These are phyloP conservation scores for Ganoderma leucocontextum DNA, from an alignment of 1,284 basidiomycete genomes.

Conservation along the genomic window DNA sequence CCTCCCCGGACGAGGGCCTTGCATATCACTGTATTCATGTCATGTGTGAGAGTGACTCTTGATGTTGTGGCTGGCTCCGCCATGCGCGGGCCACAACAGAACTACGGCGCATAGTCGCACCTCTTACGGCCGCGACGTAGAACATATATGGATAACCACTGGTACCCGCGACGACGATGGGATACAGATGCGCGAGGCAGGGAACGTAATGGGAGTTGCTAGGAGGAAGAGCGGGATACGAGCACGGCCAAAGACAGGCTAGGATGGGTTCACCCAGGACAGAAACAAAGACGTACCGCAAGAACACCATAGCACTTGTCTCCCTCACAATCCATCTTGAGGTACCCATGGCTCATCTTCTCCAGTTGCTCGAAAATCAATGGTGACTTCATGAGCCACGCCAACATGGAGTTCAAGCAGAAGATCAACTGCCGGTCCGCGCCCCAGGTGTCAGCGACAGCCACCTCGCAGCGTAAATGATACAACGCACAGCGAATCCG, in stretches of 20 bases:
- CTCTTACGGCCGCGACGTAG: no score
- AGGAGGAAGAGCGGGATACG: not conserved
- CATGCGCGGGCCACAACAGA: no score
- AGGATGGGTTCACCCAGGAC: not conserved
- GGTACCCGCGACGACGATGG: no score
- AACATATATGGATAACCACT: no score
- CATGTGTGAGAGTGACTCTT: no score
- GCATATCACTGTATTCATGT: no score
- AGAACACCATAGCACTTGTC: constrained; percentile 97
- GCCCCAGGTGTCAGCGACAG: constrained; percentile 6
- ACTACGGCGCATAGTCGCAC: no score
- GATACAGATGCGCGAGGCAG: not conserved
- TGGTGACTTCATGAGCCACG: constrained; percentile 95
- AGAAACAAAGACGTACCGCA: constrained; percentile 66
- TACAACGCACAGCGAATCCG: constrained; percentile 84
- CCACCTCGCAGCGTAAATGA: not conserved
- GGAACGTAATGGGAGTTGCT: no score
- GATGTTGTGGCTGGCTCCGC: no score
- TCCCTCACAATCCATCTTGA: constrained; percentile 96
- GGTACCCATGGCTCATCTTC: constrained; percentile 95
- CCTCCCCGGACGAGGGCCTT: no score
- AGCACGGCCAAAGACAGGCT: not conserved
- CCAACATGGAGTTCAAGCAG: constrained; percentile 93
- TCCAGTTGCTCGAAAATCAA: constrained; percentile 89
- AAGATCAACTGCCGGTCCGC: constrained; percentile 83